Percentiles rank a stretch among this genome's conserved stretches.
Conservation (phyloP, 1,284 basidiomycete genomes). For the Ceratobasidium sp. region DNA sequence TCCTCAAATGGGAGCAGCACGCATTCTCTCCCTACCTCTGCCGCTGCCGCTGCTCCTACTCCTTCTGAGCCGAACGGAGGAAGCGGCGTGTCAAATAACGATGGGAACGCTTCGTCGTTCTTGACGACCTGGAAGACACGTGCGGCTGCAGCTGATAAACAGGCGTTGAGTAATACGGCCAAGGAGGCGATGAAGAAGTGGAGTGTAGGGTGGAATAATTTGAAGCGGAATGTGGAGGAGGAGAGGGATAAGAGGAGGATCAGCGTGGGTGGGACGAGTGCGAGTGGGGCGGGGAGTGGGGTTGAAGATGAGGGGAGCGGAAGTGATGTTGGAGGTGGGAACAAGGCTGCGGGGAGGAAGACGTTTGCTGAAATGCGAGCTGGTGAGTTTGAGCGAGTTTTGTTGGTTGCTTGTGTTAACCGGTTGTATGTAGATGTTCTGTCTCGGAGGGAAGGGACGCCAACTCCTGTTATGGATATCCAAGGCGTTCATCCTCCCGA, state of each 20-base stretch:
- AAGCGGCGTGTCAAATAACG: slow-evolving; percentile 8
- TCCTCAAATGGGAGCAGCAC: slow-evolving; percentile 21
- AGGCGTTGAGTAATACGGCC: slow-evolving; percentile 55
- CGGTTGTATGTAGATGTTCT: slow-evolving; percentile 19
- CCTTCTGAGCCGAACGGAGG: neutral
- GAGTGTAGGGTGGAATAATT: slow-evolving; percentile 73
- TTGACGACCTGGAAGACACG: slow-evolving; percentile 53
- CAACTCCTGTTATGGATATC: neutral
- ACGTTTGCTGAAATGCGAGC: slow-evolving; percentile 46
- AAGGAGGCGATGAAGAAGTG: slow-evolving; percentile 60
- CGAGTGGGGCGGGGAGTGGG: neutral
- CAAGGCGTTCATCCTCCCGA: slow-evolving; percentile 13
- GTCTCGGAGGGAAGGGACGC: slow-evolving; percentile 41
- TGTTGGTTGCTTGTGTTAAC: neutral
- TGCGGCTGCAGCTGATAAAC: slow-evolving; percentile 56
- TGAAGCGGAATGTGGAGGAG: slow-evolving; percentile 67
- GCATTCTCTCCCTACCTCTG: slow-evolving; percentile 25
- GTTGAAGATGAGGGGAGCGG: slow-evolving; percentile 37
- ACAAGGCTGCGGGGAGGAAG: slow-evolving; percentile 32
- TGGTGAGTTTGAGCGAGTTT: neutral
- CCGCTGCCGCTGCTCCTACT: slow-evolving; percentile 13
- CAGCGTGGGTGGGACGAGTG: neutral
- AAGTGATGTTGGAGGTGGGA: slow-evolving; percentile 21
- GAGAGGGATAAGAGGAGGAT: slow-evolving; percentile 39
- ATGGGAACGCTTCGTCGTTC: slow-evolving; percentile 45